Conservation (phyloP, 2,329 filamentous ascomycete genomes). For the Verticillium nonalfalfae region DNA sequence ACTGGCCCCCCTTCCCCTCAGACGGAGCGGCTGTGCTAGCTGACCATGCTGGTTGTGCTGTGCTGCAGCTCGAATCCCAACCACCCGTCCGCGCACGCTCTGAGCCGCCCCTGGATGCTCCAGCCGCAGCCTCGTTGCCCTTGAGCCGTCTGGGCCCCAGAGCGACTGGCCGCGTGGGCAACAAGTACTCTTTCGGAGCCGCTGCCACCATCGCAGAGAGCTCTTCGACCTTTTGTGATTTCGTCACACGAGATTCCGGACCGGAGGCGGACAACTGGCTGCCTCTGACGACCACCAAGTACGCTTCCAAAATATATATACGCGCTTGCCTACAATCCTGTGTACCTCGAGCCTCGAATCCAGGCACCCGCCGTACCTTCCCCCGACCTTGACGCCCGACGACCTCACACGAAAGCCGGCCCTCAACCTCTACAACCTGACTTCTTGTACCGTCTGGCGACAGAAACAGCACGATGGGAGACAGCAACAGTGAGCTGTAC, state of each 20-base stretch:
- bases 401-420: background rate
- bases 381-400: background rate
- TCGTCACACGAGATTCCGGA: background rate
- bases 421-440: background rate
- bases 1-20: background rate
- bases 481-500: slow-evolving; percentile 20
- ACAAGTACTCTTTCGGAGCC: background rate
- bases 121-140: background rate
- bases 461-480: background rate
- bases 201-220: background rate
- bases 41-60: background rate
- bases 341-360: background rate
- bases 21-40: background rate
- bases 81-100: background rate
- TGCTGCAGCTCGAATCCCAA: background rate
- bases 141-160: background rate
- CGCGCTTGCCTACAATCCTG: background rate
- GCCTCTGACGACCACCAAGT: background rate
- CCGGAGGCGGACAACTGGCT: background rate
- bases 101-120: background rate
- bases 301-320: background rate
- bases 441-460: background rate
- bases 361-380: background rate
- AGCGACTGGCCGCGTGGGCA: background rate
- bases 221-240: background rate